phyloP scores from a whole-genome alignment of 768 basidiomycete species.

The Cystoderma amianthinum region DNA sequence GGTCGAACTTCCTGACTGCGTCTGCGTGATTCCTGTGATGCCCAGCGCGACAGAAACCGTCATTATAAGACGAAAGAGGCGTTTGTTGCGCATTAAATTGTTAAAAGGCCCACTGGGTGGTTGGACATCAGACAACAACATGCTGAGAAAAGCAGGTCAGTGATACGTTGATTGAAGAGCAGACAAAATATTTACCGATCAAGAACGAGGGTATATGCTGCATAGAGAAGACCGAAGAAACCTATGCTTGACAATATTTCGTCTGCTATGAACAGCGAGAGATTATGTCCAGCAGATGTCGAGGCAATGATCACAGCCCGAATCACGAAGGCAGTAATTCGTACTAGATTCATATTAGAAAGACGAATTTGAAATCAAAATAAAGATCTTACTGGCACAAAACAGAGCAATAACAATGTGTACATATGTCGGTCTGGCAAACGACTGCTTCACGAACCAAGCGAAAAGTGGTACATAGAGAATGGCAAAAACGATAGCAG shows the following conservation, averaged over 20 bases:
- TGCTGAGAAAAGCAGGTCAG: conserved; percentile 6
- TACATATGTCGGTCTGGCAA: conserved; percentile 24
- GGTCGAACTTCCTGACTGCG: conserved; percentile 8
- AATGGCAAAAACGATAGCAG: conserved; percentile 25
- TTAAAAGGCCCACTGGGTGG: conserved; percentile 9
- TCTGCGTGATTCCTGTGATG: conserved; percentile 18
- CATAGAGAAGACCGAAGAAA: conserved; percentile 35
- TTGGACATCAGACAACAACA: conserved; percentile 9
- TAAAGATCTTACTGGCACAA: conserved; percentile 24
- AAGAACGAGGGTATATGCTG: conserved; percentile 31
- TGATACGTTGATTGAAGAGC: not conserved
- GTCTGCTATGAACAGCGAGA: conserved; percentile 27
- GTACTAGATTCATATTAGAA: conserved; percentile 22
- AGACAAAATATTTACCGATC: conserved; percentile 23
- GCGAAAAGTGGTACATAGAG: conserved; percentile 21
- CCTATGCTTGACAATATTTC: conserved; percentile 32
- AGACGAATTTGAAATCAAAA: not conserved
- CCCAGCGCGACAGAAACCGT: conserved; percentile 24
- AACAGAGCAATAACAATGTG: conserved; percentile 26
- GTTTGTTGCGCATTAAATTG: conserved; percentile 19
- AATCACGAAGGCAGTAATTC: conserved; percentile 29
- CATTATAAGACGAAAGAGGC: conserved; percentile 21
- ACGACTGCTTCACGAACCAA: conserved; percentile 22
- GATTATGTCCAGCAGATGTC: conserved; percentile 19
- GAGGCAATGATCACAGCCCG: conserved; percentile 27